Evolutionary conservation across 305 asterid species (phyloP).

Genomic region (Fraxinus angustifolia): DNA sequence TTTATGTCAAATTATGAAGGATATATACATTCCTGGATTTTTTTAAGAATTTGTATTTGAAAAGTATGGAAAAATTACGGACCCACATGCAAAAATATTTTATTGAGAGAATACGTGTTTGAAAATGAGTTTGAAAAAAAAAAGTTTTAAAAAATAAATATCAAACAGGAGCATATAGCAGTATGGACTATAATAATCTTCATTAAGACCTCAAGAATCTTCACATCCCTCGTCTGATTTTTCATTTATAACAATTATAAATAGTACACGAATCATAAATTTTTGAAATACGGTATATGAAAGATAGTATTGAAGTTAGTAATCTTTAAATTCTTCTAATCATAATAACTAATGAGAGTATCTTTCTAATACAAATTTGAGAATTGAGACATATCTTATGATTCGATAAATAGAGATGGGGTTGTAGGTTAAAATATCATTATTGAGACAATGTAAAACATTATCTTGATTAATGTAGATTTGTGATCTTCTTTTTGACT

Average conservation of each 20-base stretch:
- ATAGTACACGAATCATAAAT: background rate
- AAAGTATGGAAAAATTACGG: background rate
- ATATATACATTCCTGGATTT: no score
- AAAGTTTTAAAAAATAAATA: no score
- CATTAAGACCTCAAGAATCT: background rate
- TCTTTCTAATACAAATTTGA: background rate
- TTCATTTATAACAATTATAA: background rate
- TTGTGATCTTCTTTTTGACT: slow-evolving; percentile 49
- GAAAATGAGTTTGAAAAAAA: no score
- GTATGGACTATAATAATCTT: no score
- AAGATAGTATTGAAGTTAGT: background rate
- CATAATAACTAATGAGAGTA: background rate
- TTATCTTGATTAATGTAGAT: slow-evolving; percentile 43
- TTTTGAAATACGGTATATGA: background rate
- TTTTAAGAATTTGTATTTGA: background rate
- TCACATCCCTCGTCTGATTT: background rate
- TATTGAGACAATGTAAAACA: slow-evolving; percentile 24
- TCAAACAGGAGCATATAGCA: background rate
- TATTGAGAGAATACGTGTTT: no score
- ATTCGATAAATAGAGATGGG: background rate
- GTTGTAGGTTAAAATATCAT: background rate
- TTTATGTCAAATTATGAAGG: background rate
- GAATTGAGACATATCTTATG: background rate
- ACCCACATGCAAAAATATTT: background rate
- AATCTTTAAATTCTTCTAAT: background rate